Conservation (phyloP, 1,284 basidiomycete species). For the Naganishia sp. region DNA sequence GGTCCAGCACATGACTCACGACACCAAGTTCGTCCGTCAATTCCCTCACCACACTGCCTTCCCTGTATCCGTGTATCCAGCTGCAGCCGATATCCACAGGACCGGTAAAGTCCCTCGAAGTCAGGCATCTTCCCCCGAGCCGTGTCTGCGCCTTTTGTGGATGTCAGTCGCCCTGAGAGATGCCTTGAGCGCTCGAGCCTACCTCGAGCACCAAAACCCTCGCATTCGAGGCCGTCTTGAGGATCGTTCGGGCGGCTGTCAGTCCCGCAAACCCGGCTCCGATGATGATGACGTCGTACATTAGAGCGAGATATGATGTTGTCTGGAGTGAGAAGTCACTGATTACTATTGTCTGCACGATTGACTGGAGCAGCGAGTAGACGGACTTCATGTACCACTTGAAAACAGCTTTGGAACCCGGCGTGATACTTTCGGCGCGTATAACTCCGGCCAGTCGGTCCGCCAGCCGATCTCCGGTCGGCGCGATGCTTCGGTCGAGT, state of each 20-base stretch:
- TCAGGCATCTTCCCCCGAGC: conserved; percentile 55
- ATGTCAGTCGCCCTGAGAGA: not conserved
- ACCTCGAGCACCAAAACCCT: conserved; percentile 56
- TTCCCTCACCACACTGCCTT: conserved; percentile 55
- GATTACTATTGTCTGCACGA: too few relatives aligned
- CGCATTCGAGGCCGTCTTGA: conserved; percentile 49
- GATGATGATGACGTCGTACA: conserved; percentile 55
- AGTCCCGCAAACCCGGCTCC: conserved; percentile 58
- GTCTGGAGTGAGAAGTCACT: too few relatives aligned
- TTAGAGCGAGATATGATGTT: not conserved
- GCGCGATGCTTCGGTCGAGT: too few relatives aligned
- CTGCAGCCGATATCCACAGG: conserved; percentile 57
- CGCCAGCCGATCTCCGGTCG: too few relatives aligned
- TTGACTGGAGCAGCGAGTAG: too few relatives aligned
- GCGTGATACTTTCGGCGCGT: too few relatives aligned
- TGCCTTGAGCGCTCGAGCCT: too few relatives aligned
- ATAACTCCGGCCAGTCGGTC: too few relatives aligned
- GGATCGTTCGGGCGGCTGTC: conserved; percentile 53
- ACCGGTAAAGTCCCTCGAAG: conserved; percentile 36
- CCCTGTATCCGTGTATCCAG: conserved; percentile 58
- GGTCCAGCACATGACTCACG: conserved; percentile 37
- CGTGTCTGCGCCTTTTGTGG: conserved; percentile 52
- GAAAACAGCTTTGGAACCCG: too few relatives aligned
- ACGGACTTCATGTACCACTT: too few relatives aligned
- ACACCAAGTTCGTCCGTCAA: conserved; percentile 54